Percentiles rank a stretch among this genome's conserved stretches.
These are phyloP conservation scores for Flaveria ramosissima DNA, from an alignment of 129 eudicot species.

Conservation along the genomic window DNA sequence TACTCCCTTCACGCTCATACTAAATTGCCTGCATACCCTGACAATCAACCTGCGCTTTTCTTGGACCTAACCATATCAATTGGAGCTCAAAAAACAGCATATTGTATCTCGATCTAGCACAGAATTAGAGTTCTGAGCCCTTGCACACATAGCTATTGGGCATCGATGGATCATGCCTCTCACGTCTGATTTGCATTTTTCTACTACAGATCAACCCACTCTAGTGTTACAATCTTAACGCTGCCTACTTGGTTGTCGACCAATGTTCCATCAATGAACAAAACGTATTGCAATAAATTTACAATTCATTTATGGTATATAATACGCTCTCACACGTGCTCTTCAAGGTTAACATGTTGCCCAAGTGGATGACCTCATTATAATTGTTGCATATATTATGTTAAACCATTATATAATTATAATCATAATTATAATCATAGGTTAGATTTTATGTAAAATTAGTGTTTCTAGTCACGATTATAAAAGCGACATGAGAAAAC, in stretches of 20 bases:
- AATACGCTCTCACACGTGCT: too few species aligned
- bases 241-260: too few species aligned
- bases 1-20: too few species aligned
- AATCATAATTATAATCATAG: background rate
- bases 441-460: background rate
- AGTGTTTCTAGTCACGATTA: background rate
- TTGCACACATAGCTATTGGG: background rate
- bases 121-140: background rate
- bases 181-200: too few species aligned
- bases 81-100: background rate
- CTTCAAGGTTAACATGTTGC: too few species aligned
- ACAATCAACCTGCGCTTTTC: background rate
- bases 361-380: too few species aligned
- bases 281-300: too few species aligned
- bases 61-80: background rate
- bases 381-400: background rate
- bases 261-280: too few species aligned
- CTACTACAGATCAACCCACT: too few species aligned
- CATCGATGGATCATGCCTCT: background rate
- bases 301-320: too few species aligned
- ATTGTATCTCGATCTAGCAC: background rate
- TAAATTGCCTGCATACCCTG: too few species aligned
- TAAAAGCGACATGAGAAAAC: background rate
- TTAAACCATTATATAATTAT: background rate
- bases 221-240: too few species aligned